Evolutionary conservation across 305 asterid species (phyloP).

Genomic region (Fraxinus greggii): DNA sequence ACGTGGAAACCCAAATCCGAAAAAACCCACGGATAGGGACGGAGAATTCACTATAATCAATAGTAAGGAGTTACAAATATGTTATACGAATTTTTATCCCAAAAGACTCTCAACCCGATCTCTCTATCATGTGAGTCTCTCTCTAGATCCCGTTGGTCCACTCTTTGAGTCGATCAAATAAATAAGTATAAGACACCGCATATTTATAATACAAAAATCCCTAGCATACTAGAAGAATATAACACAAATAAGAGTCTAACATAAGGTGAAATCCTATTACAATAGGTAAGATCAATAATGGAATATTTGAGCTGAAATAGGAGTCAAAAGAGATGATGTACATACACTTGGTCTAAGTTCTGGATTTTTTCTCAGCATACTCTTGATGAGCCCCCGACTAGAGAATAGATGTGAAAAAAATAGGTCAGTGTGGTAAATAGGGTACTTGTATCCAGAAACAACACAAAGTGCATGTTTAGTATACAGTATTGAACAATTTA

Average conservation of each 20-base stretch:
- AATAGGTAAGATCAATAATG: not conserved
- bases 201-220: not conserved
- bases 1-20: not conserved
- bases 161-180: not conserved
- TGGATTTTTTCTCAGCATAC: conserved; percentile 90
- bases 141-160: not conserved
- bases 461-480: not conserved
- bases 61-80: not conserved
- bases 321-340: not conserved
- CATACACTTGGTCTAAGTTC: conserved; percentile 94
- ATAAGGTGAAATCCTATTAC: not conserved
- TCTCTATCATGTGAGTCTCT: not conserved
- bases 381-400: conserved; percentile 89
- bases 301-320: not conserved
- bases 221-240: no score
- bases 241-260: not conserved
- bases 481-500: not conserved
- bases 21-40: not conserved
- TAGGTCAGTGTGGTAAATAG: conserved; percentile 1
- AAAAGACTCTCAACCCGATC: not conserved
- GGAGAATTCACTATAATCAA: not conserved
- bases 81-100: not conserved
- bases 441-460: conserved; percentile 11
- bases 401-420: conserved; percentile 11
- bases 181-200: not conserved